A percentile compares a stretch with the other conserved stretches of the same genome.
phyloP scores from a whole-genome alignment of 768 basidiomycete genomes.

The Phylloporus rhodoxanthus region DNA sequence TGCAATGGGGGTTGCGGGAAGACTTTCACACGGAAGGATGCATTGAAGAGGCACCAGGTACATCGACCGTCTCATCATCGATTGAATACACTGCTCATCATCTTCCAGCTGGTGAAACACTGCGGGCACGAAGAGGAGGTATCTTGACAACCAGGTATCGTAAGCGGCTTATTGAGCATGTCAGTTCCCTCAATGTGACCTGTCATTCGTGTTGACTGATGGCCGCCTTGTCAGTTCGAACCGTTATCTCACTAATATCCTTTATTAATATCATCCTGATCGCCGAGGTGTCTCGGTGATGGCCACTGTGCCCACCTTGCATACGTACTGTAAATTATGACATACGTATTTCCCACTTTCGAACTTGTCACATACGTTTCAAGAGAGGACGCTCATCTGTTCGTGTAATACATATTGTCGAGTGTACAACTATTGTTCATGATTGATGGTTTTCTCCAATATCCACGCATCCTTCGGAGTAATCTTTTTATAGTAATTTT shows the following conservation, averaged over 20 bases:
- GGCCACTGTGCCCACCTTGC: constrained; percentile 18
- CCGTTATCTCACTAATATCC: constrained; percentile 20
- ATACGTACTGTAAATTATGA: constrained; percentile 29
- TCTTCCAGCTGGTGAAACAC: constrained; percentile 61
- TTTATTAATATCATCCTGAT: constrained; percentile 22
- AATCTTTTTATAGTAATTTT: constrained; percentile 89
- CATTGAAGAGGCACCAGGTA: constrained; percentile 81
- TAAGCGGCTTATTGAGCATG: constrained; percentile 12
- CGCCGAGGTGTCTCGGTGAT: constrained; percentile 10
- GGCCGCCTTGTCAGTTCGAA: constrained; percentile 15
- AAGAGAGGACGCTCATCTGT: constrained; percentile 1
- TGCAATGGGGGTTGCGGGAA: constrained; percentile 84
- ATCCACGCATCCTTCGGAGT: constrained; percentile 82
- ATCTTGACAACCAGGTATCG: constrained; percentile 19
- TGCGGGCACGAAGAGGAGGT: constrained; percentile 65
- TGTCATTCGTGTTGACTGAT: constrained; percentile 18
- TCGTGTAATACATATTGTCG: constrained; percentile 25
- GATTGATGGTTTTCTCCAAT: constrained; percentile 55
- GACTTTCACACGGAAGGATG: constrained; percentile 84
- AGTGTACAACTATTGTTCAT: constrained; percentile 19
- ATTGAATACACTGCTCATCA: constrained; percentile 13
- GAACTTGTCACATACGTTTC: constrained; percentile 13
- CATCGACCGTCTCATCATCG: constrained; percentile 16
- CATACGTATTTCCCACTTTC: constrained; percentile 14
- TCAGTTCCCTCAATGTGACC: constrained; percentile 10